phyloP scores from a whole-genome alignment of 2,329 filamentous ascomycete species.

The Boeremia lycopersici region DNA sequence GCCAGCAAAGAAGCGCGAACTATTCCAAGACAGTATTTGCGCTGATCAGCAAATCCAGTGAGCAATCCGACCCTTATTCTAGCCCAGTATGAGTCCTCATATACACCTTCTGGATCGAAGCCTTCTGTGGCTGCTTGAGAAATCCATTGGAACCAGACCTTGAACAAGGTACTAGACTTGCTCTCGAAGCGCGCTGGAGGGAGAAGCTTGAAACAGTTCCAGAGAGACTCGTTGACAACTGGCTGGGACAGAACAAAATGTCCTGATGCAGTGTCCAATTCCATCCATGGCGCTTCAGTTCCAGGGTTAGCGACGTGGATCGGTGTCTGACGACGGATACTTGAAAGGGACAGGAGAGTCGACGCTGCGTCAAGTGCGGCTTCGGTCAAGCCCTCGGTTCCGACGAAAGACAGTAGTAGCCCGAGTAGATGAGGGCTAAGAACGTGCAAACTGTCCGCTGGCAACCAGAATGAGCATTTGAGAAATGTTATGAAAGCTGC shows the following conservation, averaged over 20 bases:
- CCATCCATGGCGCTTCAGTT: conserved; percentile 4
- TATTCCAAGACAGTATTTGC: conserved; percentile 55
- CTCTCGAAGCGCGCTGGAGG: conserved; percentile 23
- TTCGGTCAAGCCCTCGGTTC: conserved; percentile 27
- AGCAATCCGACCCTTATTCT: conserved; percentile 47
- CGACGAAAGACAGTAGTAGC: conserved; percentile 29
- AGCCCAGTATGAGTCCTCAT: conserved; percentile 49
- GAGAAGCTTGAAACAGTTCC: conserved; percentile 28
- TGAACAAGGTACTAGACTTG: conserved; percentile 34
- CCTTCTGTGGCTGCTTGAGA: conserved; percentile 24
- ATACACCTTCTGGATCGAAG: conserved; percentile 28
- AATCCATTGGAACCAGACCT: conserved; percentile 48
- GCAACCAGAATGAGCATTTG: conserved; percentile 42
- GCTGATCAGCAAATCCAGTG: conserved; percentile 52
- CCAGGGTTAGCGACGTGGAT: conserved; percentile 10
- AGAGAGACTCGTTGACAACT: conserved; percentile 32
- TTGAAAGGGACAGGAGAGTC: conserved; percentile 30
- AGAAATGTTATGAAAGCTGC: conserved; percentile 34
- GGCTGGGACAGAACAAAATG: conserved; percentile 7
- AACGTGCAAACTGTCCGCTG: conserved; percentile 25
- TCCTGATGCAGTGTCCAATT: background rate
- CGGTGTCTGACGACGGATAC: conserved; percentile 1
- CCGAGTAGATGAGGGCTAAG: conserved; percentile 22
- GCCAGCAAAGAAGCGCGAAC: conserved; percentile 49
- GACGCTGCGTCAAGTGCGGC: conserved; percentile 35